Conservation (phyloP, 345 rosid species). For the Excoecaria agallocha region DNA sequence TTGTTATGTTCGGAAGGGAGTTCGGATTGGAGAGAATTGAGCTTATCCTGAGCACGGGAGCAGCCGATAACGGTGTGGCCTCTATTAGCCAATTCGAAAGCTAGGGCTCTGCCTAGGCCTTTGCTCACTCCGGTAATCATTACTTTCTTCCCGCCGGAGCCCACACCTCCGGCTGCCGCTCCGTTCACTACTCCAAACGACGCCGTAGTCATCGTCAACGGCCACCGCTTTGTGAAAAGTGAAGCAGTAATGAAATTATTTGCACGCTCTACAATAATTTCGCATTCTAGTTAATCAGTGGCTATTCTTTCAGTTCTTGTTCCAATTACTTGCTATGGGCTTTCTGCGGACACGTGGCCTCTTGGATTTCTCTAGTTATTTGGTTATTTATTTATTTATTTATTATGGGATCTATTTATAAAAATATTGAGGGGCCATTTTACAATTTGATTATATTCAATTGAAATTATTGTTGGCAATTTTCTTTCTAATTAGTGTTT, state of each 20-base stretch:
- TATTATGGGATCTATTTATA: no score
- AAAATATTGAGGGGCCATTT: no score
- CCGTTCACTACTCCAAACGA: conserved; percentile 29
- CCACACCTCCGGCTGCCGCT: conserved; percentile 6
- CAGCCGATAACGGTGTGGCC: conserved; percentile 91
- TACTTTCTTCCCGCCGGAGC: conserved; percentile 32
- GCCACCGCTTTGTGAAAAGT: neutral
- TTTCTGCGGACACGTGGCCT: no score
- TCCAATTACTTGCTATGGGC: no score
- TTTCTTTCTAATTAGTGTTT: no score
- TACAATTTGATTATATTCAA: no score
- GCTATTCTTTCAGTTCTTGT: no score
- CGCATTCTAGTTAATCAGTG: no score
- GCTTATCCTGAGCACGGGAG: conserved; percentile 77
- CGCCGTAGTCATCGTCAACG: conserved; percentile 29
- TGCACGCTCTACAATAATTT: no score
- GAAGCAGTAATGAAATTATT: neutral
- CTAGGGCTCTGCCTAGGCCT: conserved; percentile 88
- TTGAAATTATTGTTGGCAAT: no score
- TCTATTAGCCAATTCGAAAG: conserved; percentile 75
- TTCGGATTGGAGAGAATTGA: conserved; percentile 62
- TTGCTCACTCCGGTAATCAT: conserved; percentile 87
- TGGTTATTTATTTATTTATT: no score
- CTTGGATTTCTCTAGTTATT: no score
- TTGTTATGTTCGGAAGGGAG: conserved; percentile 31